Conservation (phyloP, 148 eudicot genomes). For the Euryodendron excelsum region DNA sequence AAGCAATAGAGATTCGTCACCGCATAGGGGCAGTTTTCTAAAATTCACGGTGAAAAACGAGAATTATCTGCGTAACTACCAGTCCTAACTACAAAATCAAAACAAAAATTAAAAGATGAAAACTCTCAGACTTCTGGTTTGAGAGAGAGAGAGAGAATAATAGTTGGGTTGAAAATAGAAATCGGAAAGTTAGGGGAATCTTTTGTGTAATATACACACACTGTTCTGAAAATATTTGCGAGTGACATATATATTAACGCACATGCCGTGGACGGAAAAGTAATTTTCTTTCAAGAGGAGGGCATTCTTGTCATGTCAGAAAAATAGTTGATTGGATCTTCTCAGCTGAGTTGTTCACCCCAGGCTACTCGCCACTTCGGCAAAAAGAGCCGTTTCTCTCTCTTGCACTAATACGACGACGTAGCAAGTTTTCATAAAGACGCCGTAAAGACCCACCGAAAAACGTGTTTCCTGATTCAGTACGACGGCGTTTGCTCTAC, state of each 20-base stretch:
- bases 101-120: background rate
- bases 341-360: too few species aligned
- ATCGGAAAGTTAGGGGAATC: background rate
- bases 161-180: background rate
- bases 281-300: background rate
- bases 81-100: background rate
- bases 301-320: background rate
- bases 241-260: background rate
- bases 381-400: too few species aligned
- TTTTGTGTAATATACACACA: too few species aligned
- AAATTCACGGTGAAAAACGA: background rate
- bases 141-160: background rate
- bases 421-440: too few species aligned
- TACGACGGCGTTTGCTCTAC: too few species aligned
- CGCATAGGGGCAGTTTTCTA: background rate
- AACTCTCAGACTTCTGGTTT: background rate
- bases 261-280: background rate
- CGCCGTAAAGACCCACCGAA: too few species aligned
- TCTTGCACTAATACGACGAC: too few species aligned
- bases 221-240: too few species aligned
- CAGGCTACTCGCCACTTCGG: too few species aligned
- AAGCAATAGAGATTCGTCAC: background rate
- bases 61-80: constrained; percentile 8
- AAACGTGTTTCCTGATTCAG: too few species aligned
- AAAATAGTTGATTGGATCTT: background rate